Base-by-base conservation (phyloP, 2,329 filamentous ascomycete species). In the Botryotinia narcissicola region DNA sequence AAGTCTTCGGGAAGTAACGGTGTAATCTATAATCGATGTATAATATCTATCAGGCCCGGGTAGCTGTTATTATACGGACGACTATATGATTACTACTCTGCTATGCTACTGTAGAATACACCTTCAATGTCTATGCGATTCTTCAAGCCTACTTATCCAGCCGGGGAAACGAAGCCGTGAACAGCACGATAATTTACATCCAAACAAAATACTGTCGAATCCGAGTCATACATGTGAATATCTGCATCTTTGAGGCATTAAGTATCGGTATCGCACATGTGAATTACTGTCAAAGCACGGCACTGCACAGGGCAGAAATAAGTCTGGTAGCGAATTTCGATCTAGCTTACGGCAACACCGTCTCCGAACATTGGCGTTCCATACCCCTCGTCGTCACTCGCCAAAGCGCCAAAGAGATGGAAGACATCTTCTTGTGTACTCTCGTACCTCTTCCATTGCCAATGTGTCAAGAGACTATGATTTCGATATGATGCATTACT, bases 291-390 rank as follows among this genome's bases (percentile, higher is more conserved):
- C 18, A 44, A 35, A 44, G 29, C 32, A 54, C 46, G 64, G 32
- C 64, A 67, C 64, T 54, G 64, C 37, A 59, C 51, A 70, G 37
- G 32, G 35, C 20, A n/a, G 8, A 35, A 22, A 18, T 57, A 12
- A 54, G 20, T 67, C 46, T 72, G 61, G 70, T 72, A 72, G 70
- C 70, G 70, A 72, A 35, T 35, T 66, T 51, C 46, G 60, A 64
- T 54, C 35, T 68, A 40, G 35, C 48, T 67, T 32, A 48, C 42
- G 42, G 35, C 57, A 71, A 51, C 42, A 32, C 9, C 70, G 25
- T 54, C 61, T 67, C 70, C 37, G 61, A 67, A 67, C 14, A 32
- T 37, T 71, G 70, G 70, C 60, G 22, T 54, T 42, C 35, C n/a
- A 20, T 42, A 54, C 70, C 70, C 70, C 42, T 64, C 70, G 46